phyloP scores from a whole-genome alignment of 257 asterid species.

The Nicotiana attenuata region DNA sequence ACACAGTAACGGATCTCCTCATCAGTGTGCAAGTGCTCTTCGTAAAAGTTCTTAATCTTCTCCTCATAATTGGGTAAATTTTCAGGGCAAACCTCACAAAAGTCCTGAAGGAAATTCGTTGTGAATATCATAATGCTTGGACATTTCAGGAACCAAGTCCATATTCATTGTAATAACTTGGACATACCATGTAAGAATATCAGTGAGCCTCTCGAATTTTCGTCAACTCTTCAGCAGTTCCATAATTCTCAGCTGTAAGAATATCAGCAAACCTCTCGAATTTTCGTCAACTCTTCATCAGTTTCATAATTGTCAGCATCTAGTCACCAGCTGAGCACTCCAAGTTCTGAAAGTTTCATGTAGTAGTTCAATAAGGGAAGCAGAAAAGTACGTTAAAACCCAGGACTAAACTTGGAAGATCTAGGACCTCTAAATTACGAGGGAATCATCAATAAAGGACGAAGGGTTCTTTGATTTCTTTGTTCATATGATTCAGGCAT shows the following conservation, averaged over 20 bases:
- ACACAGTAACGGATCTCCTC: conserved; percentile 93
- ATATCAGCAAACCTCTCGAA: conserved; percentile 33
- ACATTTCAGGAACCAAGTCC: background rate
- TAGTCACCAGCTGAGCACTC: conserved; percentile 86
- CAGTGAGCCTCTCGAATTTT: conserved; percentile 47
- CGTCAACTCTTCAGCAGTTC: conserved; percentile 76
- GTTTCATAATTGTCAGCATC: conserved; percentile 84
- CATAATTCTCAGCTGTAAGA: conserved; percentile 56
- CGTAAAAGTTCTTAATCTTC: conserved; percentile 70
- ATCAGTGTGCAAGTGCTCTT: conserved; percentile 88
- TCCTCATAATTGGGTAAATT: conserved; percentile 76
- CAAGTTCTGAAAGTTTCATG: conserved; percentile 50
- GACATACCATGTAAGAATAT: conserved; percentile 67
- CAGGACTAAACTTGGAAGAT: too few relatives aligned
- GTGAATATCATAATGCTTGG: too few relatives aligned
- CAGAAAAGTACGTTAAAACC: background rate
- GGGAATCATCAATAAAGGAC: too few relatives aligned
- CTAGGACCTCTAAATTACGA: too few relatives aligned
- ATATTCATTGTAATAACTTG: too few relatives aligned
- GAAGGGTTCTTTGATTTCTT: too few relatives aligned
- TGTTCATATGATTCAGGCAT: too few relatives aligned
- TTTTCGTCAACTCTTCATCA: conserved; percentile 77
- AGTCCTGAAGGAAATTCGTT: conserved; percentile 41
- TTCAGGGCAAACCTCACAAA: conserved; percentile 77
- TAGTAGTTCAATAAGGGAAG: background rate